Evolutionary conservation across 139 green algal species (phyloP), one percentile per base, ranked within the genome.

Genomic region (Marvania coccoides): DNA sequence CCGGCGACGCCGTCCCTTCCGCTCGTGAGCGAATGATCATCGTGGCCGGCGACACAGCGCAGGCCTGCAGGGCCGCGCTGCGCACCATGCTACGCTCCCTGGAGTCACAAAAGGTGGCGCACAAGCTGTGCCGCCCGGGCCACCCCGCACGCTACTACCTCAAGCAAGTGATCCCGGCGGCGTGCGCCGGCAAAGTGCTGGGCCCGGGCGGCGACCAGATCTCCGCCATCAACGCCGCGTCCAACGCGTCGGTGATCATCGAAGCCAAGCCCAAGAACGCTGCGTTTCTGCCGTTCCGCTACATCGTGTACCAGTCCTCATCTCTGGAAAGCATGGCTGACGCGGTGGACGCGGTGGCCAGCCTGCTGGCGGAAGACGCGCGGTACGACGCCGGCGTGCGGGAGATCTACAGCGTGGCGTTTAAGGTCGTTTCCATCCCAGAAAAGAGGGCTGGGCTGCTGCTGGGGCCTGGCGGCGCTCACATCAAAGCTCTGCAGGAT

Each of bases 401-500:
- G 13, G 71, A 69, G 14, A 51, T 78, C 9, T 61, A 8, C n/a
- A 55, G 28, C n/a, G 58, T 74, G 38, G 65, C 47, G 47, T 61
- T 78, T 48, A 48, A 56, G 46, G 61, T 73, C 36, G 40, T 78
- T 2, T 19, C 63, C 35, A 48, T 78, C 13, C 65, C 71, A 10
- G 42, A 69, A 35, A 15, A 23, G 19, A 53, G 71, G n/a, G 65
- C 69, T 45, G 71, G 71, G 28, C 39, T 39, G 14, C 37, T 78
- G 36, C 58, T 78, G 57, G 71, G 71, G 6, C 65, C 71, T 35
- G 19, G 19, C 14, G 71, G 71, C 53, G 28, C 37, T 0, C 56
- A 74, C 56, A 65, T 78, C 56, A 63, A 70, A 46, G 55, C 31
- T 34, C 47, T 78, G 35, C 61, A 77, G 39, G 71, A 78, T 47